Evolutionary conservation across 495 filamentous ascomycete genomes (phyloP).

Genomic region (Astrothelium subdiscretum): DNA sequence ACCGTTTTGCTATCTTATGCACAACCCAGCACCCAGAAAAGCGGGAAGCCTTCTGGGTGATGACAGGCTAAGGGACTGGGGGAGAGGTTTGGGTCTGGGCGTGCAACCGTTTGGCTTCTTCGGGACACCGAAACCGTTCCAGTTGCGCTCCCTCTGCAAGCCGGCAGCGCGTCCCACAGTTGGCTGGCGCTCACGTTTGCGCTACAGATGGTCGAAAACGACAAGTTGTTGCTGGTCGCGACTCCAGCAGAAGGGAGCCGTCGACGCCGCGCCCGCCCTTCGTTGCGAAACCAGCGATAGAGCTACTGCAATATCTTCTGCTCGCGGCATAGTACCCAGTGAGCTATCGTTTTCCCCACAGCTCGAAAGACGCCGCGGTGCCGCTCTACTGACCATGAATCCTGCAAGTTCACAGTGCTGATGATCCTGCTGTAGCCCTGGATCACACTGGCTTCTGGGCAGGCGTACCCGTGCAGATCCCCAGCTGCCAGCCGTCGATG

Average conservation of each 20-base stretch:
- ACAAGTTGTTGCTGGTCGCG: no score
- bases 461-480: neutral
- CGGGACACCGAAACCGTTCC: neutral
- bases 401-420: neutral
- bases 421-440: neutral
- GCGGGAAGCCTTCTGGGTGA: no score
- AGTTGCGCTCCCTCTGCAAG: neutral
- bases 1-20: no score
- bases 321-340: neutral
- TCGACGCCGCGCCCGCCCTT: neutral
- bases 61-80: no score
- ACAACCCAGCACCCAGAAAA: no score
- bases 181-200: neutral
- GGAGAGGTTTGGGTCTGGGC: no score
- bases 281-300: neutral
- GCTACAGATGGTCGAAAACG: neutral
- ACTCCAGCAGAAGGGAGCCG: neutral
- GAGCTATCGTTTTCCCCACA: neutral
- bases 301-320: neutral
- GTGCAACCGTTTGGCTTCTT: neutral
- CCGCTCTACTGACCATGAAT: neutral
- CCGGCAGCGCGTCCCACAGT: neutral
- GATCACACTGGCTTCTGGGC: neutral
- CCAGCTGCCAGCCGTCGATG: neutral
- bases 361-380: neutral